These are phyloP conservation scores for Yamadazyma sp. DNA, from an alignment of 1,139 yeast genomes.

Conservation along the genomic window DNA sequence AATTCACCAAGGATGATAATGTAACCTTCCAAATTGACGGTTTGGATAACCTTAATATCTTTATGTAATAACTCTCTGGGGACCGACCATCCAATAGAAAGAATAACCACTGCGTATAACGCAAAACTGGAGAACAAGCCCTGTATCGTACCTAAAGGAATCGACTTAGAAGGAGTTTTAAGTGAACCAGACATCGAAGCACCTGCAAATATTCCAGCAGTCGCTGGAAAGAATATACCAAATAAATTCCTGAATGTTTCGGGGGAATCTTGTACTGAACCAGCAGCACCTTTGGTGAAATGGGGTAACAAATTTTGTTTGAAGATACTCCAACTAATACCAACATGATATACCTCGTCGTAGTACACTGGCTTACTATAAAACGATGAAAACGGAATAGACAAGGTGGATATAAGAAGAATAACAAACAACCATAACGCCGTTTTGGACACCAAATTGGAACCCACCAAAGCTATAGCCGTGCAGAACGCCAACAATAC, in stretches of 20 bases:
- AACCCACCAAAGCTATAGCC: conserved; percentile 76
- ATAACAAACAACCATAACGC: conserved; percentile 74
- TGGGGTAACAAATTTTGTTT: conserved; percentile 68
- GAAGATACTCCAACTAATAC: conserved; percentile 68
- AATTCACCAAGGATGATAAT: conserved; percentile 84
- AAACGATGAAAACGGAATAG: conserved; percentile 78
- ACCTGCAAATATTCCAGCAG: conserved; percentile 98
- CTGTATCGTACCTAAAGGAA: conserved; percentile 85
- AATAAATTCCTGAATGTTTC: conserved; percentile 83
- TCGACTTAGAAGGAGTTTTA: conserved; percentile 77
- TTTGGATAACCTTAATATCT: conserved; percentile 83
- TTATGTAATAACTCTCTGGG: conserved; percentile 73
- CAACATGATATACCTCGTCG: conserved; percentile 60
- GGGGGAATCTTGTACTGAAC: conserved; percentile 60
- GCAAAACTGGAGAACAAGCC: conserved; percentile 76
- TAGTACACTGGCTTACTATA: conserved; percentile 56
- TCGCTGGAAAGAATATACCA: conserved; percentile 96
- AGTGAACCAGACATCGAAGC: conserved; percentile 99
- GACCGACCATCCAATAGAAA: conserved; percentile 75
- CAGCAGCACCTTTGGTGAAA: conserved; percentile 90
- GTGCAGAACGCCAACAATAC: conserved; percentile 70
- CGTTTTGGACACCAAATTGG: conserved; percentile 78
- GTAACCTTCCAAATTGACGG: conserved; percentile 68
- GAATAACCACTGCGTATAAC: conserved; percentile 71
- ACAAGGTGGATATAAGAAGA: conserved; percentile 69